Conservation (phyloP, 1,284 basidiomycete genomes). For the Vanrija humicola region DNA sequence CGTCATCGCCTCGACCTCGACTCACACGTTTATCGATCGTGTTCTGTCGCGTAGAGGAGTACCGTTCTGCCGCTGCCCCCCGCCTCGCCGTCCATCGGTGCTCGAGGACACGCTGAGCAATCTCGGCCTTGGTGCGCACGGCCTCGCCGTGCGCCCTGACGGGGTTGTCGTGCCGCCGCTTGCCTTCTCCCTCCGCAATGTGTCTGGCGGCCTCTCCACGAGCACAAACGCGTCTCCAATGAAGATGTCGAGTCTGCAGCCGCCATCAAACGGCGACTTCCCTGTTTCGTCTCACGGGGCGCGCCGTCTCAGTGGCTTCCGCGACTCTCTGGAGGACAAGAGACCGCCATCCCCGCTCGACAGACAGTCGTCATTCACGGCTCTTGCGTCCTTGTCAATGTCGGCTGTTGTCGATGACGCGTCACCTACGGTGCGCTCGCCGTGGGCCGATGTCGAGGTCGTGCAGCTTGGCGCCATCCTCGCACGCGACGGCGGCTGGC, state of each 20-base stretch:
- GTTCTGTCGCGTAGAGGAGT: constrained; percentile 16
- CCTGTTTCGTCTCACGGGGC: constrained; percentile 38
- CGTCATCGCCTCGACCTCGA: constrained; percentile 29
- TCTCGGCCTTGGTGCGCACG: too few species aligned
- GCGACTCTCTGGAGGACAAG: constrained; percentile 4
- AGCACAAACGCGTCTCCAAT: constrained; percentile 2
- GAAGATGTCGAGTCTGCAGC: neutral
- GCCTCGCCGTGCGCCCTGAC: too few species aligned
- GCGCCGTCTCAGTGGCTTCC: constrained; percentile 26
- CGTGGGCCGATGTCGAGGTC: constrained; percentile 26
- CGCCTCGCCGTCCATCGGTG: constrained; percentile 14
- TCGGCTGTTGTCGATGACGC: constrained; percentile 2
- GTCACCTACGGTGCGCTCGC: neutral
- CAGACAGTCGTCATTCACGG: constrained; percentile 9
- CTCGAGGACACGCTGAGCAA: constrained; percentile 15
- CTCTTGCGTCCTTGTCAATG: constrained; percentile 7
- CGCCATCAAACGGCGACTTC: constrained; percentile 22
- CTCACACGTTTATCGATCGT: constrained; percentile 31
- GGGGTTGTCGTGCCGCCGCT: too few species aligned
- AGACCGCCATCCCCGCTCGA: constrained; percentile 10
- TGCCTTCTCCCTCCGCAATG: too few species aligned
- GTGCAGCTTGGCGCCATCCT: constrained; percentile 30
- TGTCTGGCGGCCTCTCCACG: neutral
- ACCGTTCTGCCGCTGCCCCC: constrained; percentile 30
- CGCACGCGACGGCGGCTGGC: constrained; percentile 22